Evolutionary conservation across 2,329 filamentous ascomycete species (phyloP), one percentile per base, ranked within the genome.

Genomic region (Penicillium sp.): DNA sequence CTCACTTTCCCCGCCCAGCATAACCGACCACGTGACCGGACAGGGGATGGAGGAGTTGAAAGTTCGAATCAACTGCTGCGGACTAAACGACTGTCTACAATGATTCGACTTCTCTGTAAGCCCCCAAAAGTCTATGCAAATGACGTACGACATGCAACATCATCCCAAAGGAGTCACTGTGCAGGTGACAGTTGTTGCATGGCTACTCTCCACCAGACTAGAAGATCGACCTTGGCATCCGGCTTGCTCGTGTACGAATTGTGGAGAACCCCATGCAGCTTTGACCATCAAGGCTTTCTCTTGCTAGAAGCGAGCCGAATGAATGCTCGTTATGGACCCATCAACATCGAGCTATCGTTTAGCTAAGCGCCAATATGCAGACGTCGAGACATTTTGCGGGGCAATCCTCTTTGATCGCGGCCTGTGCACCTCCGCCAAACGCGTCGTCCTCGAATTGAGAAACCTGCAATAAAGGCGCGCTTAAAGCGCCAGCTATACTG

Each of bases 1-100:
- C 22, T 22, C 42, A 38, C 33, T n/a, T 28, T 38, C 40, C 40
- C 52, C 33, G 56, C 28, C 25, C 45, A 53, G 28, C 3, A 37
- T 33, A 11, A 14, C 55, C 55, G 55, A 46, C 52, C 63, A 65
- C 56, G 58, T 63, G 63, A 61, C 56, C 57, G 53, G 58, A 11
- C 11, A n/a, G 16, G 38, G 28, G 42, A 19, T 19, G 7, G 10
- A 11, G 19, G 19, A 11, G 30, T 33, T 11, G 10, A 33, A 33
- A 11, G 30, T 3, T 37, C 35, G 35, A 37, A 37, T 37, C 35
- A 37, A 37, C 35, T 37, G 35, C n/a, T 42, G n/a, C 22, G 28
- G 8, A 46, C 25, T 43, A n/a, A 30, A 48, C 5, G 14, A 28
- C 7, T 7, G 1, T 14, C 16, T n/a, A 25, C 6, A n/a, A 25